phyloP scores from a whole-genome alignment of 2,329 filamentous ascomycete genomes.

The Pseudogymnoascus sp. region DNA sequence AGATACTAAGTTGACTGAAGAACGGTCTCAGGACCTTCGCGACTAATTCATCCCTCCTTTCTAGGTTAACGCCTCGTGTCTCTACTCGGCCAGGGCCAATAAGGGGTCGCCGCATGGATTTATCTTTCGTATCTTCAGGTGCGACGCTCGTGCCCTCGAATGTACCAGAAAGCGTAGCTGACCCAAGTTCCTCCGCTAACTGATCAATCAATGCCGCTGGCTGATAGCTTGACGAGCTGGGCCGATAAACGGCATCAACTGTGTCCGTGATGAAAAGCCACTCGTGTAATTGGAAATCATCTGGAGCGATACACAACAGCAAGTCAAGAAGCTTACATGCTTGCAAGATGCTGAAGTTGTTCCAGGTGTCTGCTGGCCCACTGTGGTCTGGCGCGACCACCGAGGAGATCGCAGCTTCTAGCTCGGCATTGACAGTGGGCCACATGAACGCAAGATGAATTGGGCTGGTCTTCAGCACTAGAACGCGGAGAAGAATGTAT shows the following conservation, averaged over 20 bases:
- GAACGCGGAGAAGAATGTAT: slow-evolving; percentile 76
- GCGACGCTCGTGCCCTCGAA: slow-evolving; percentile 13
- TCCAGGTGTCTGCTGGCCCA: slow-evolving; percentile 62
- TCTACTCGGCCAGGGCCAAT: slow-evolving; percentile 40
- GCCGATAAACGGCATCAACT: slow-evolving; percentile 87
- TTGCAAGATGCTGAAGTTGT: slow-evolving; percentile 70
- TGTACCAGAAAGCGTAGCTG: slow-evolving; percentile 19
- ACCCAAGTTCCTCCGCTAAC: slow-evolving; percentile 64
- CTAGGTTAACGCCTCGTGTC: slow-evolving; percentile 45
- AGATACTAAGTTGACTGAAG: slow-evolving; percentile 86
- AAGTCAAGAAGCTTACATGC: slow-evolving; percentile 90
- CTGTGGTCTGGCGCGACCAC: slow-evolving; percentile 62
- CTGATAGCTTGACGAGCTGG: slow-evolving; percentile 49
- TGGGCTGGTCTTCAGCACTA: slow-evolving; percentile 71
- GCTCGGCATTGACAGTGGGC: slow-evolving; percentile 81
- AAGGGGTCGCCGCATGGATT: slow-evolving; percentile 31
- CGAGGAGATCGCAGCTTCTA: slow-evolving; percentile 72
- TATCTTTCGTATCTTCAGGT: slow-evolving; percentile 19
- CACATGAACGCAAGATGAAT: slow-evolving; percentile 78
- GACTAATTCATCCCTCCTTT: slow-evolving; percentile 62
- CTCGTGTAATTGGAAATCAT: slow-evolving; percentile 96
- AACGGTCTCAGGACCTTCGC: slow-evolving; percentile 77
- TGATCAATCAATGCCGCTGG: slow-evolving; percentile 77
- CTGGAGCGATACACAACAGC: slow-evolving; percentile 76
- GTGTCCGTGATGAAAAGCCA: slow-evolving; percentile 98